A percentile compares a stretch with the other conserved stretches of the same genome.
phyloP scores from a whole-genome alignment of 371 early-diverging fungal species.

The Capillidium rhysosporum region DNA sequence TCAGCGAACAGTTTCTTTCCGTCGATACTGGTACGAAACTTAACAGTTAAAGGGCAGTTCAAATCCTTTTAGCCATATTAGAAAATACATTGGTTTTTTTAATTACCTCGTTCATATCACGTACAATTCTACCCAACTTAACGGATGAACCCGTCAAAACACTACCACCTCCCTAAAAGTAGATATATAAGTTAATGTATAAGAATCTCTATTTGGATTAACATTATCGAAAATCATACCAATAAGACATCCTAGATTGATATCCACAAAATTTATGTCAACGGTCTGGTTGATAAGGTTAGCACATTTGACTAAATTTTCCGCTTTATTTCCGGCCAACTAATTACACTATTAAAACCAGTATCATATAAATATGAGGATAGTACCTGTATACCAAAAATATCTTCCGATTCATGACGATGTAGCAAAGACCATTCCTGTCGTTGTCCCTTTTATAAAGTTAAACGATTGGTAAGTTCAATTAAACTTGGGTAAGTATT shows the following conservation, averaged over 20 bases:
- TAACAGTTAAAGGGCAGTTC: conserved; percentile 73
- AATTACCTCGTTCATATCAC: conserved; percentile 38
- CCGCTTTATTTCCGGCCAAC: conserved; percentile 36
- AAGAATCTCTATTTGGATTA: not conserved
- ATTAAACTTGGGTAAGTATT: not conserved
- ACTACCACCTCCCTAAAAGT: conserved; percentile 57
- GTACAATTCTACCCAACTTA: conserved; percentile 49
- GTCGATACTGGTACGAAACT: conserved; percentile 67
- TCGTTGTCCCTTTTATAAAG: conserved; percentile 25
- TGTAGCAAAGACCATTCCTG: conserved; percentile 70
- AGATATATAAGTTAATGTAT: not conserved
- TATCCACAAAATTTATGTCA: conserved; percentile 81
- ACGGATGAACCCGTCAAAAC: conserved; percentile 47
- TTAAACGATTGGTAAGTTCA: not conserved
- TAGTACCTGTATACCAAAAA: conserved; percentile 96
- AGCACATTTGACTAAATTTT: conserved; percentile 36
- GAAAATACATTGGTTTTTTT: too few relatives aligned
- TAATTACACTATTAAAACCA: too few relatives aligned
- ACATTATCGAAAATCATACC: conserved; percentile 56
- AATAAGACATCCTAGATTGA: conserved; percentile 92
- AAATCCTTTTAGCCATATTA: too few relatives aligned
- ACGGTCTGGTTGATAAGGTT: conserved; percentile 44
- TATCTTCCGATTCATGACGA: conserved; percentile 69
- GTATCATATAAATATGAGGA: too few relatives aligned
- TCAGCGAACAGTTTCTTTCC: conserved; percentile 44